Base-by-base conservation (phyloP, 148 eudicot genomes). In the Drosera capensis region DNA sequence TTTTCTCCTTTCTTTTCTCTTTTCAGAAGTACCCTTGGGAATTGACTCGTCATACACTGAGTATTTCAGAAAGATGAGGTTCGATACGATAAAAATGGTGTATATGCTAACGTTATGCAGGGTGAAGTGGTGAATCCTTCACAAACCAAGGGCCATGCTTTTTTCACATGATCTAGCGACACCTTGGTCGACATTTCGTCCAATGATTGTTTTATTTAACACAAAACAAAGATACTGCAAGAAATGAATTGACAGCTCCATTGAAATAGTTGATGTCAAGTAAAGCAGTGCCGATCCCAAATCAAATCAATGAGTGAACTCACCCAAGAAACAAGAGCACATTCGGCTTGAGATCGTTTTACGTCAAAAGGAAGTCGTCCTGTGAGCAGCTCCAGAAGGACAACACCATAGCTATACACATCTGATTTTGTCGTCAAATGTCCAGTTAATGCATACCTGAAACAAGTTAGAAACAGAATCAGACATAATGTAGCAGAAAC, bases 381-480 rank as follows among this genome's bases (percentile, higher is more conserved):
- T 2, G 92, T 83, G 25, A 88, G 87, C 67, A 88, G 71, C 69
- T 88, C 97, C 42, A 88, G 52, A 54, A 88, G 84, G 34, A 88
- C 97, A 60, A 88, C 83, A 20, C 97, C 97, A 45, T 77, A 88
- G 71, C 97, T 88, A 52, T 88, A 88, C 14, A 88, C 97, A 55
- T 88, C 97, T 54, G 97, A 88, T 60, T 80, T 84, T 49, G 84
- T 84, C 11, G 97, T 88, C 56, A 84, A 71, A 66, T 80, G 94
- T 49, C 95, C 97, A 28, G 97, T 88, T 51, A 78, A 59, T 25
- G 97, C 95, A 62, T 88, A 84, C 68, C 97, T 88, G 66, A 7
- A 20, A 34, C 29, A 17, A 8, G 21, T 26, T 20, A 23, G 2
- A 20, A 48, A 8, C 25, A 13, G 20, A 37, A 51, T 13, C n/a